Base-by-base conservation (phyloP, 2,329 filamentous ascomycete species). In the Eutypella sp. region DNA sequence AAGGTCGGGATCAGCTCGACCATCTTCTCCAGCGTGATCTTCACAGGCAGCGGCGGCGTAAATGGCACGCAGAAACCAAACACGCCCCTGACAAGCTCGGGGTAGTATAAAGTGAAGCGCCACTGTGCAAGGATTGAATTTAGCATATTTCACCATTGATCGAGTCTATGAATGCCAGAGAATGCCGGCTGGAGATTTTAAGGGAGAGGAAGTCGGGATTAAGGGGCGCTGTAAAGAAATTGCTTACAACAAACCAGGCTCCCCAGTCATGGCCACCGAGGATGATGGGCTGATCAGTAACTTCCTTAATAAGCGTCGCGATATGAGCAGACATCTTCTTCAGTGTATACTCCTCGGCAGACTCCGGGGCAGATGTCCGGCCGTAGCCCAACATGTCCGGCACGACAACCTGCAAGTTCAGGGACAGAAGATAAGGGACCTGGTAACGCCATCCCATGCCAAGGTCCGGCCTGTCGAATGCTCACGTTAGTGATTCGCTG, bases 261-360 rank as follows among this genome's bases (percentile, higher is more conserved):
- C 92, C 92, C 88, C 92, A 96, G 68, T 97, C 92, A 69, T 96
- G 92, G 7, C 90, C 92, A 41, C 90, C 89, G 13, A 96, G 76
- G 46, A 96, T 84, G 59, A 96, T 85, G 46, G 69, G 69, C 49
- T 70, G 44, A 44, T 72, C 67, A 23, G 70, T 67, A 45, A 73
- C 68, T 51, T 84, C 75, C 48, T 69, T 70, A 6, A 85, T 81
- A 20, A 97, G 75, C 50, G 81, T 82, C 19, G 81, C 84, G 54
- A 97, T 77, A 60, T 96, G 89, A 45, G 83, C 79, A 16, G 85
- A 76, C 48, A 87, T 79, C 52, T 76, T 80, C 70, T 89, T 93
- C 62, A 82, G 72, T 20, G 79, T 80, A 68, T 92, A 96, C 45
- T 79, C 70, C 41, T 68, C 67, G 3, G 82, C 65, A 1, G 76